These are phyloP conservation scores for Hypoxylon sp. DNA, from an alignment of 2,329 filamentous ascomycete genomes.

Conservation along the genomic window DNA sequence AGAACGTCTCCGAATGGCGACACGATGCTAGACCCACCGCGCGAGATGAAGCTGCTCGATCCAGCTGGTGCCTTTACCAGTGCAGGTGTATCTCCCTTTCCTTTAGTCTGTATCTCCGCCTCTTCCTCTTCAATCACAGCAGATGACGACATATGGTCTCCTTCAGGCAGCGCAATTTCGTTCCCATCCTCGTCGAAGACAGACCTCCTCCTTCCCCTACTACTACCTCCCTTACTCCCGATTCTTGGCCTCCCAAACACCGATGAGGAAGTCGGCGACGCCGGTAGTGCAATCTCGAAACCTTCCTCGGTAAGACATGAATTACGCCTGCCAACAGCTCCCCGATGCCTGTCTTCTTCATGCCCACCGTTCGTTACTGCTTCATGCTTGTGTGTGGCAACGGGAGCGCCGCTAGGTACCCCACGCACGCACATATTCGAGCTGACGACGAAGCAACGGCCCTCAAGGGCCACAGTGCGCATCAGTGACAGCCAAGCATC, in stretches of 20 bases:
- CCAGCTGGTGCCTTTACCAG: slow-evolving; percentile 4
- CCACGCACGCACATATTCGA: slow-evolving; percentile 83
- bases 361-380: neutral
- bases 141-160: slow-evolving; percentile 18
- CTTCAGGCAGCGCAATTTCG: slow-evolving; percentile 62
- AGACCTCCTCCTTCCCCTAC: slow-evolving; percentile 54
- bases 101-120: slow-evolving; percentile 12
- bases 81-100: neutral
- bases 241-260: neutral
- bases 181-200: slow-evolving; percentile 68
- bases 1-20: slow-evolving; percentile 84
- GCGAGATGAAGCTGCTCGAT: slow-evolving; percentile 65
- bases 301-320: slow-evolving; percentile 63
- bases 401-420: slow-evolving; percentile 69
- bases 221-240: neutral
- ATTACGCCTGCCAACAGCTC: slow-evolving; percentile 49
- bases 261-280: neutral
- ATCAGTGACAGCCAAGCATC: slow-evolving; percentile 86
- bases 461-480: slow-evolving; percentile 84
- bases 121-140: slow-evolving; percentile 45
- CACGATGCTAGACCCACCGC: slow-evolving; percentile 86
- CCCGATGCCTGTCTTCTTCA: neutral
- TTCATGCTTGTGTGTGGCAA: neutral
- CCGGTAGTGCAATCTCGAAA: slow-evolving; percentile 38
- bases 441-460: slow-evolving; percentile 86